Conservation (phyloP, 768 basidiomycete species). For the Tricholoma matsutake region DNA sequence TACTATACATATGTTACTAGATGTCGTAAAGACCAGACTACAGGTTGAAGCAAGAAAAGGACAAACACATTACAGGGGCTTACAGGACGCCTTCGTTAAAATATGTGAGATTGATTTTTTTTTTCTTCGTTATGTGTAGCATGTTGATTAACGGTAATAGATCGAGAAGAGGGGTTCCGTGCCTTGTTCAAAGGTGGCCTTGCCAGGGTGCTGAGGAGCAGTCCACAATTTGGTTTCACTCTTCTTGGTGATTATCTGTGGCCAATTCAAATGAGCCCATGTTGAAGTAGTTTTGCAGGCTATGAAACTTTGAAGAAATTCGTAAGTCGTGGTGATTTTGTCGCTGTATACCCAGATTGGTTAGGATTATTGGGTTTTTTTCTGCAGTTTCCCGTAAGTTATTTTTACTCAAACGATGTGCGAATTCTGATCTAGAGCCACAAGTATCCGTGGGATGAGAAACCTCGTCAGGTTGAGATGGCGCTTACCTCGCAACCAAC, state of each 20-base stretch:
- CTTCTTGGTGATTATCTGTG: slow-evolving; percentile 49
- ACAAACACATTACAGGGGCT: slow-evolving; percentile 87
- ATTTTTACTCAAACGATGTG: slow-evolving; percentile 14
- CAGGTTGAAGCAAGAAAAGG: slow-evolving; percentile 93
- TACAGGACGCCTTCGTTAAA: slow-evolving; percentile 84
- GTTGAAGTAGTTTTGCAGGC: slow-evolving; percentile 25
- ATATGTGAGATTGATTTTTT: slow-evolving; percentile 57
- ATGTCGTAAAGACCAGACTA: slow-evolving; percentile 96
- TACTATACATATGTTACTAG: slow-evolving; percentile 34
- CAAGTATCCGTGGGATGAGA: slow-evolving; percentile 81
- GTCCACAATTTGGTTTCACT: slow-evolving; percentile 94
- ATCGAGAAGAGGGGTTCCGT: slow-evolving; percentile 83
- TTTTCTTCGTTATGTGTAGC: neutral
- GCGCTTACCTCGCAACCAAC: slow-evolving; percentile 67
- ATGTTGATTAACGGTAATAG: slow-evolving; percentile 37
- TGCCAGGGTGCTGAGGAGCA: slow-evolving; percentile 83
- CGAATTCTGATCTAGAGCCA: slow-evolving; percentile 18
- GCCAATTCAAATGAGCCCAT: neutral
- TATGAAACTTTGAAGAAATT: slow-evolving; percentile 45
- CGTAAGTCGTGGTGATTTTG: slow-evolving; percentile 30
- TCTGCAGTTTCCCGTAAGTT: slow-evolving; percentile 46
- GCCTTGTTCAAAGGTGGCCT: slow-evolving; percentile 92
- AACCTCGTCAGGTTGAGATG: slow-evolving; percentile 65
- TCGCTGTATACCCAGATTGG: slow-evolving; percentile 1
- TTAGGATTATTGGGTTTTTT: slow-evolving; percentile 16